phyloP scores from a whole-genome alignment of 805 yeast species.

The Kodamaea sagamina region DNA sequence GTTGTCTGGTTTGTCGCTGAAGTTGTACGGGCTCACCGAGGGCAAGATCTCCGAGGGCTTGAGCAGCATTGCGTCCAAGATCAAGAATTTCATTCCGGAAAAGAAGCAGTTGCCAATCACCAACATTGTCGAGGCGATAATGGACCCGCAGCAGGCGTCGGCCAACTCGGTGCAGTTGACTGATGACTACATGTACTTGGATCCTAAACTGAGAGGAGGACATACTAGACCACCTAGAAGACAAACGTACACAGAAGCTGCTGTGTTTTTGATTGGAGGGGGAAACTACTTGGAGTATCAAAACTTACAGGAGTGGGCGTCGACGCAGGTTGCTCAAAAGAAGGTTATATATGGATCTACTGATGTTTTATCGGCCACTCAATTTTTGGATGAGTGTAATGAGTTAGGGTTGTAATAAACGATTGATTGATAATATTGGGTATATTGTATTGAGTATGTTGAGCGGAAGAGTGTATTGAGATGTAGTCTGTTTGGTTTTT shows the following conservation, averaged over 20 bases:
- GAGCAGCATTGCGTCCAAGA: slow-evolving; percentile 83
- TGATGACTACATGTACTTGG: slow-evolving; percentile 87
- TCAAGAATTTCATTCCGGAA: slow-evolving; percentile 84
- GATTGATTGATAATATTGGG: no score
- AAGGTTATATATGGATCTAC: slow-evolving; percentile 87
- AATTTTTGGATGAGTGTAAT: slow-evolving; percentile 67
- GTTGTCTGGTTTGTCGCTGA: slow-evolving; percentile 73
- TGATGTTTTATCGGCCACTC: slow-evolving; percentile 66
- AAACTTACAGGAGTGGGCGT: slow-evolving; percentile 86
- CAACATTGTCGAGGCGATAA: slow-evolving; percentile 83
- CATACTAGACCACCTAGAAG: slow-evolving; percentile 87
- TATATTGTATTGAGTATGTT: no score
- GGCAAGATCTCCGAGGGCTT: slow-evolving; percentile 87
- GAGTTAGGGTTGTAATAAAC: slow-evolving; percentile 47
- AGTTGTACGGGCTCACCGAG: slow-evolving; percentile 78
- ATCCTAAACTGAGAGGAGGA: slow-evolving; percentile 89
- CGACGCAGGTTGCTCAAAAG: slow-evolving; percentile 28
- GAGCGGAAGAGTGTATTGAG: no score
- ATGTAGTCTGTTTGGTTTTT: no score
- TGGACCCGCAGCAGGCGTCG: slow-evolving; percentile 74
- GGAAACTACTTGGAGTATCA: slow-evolving; percentile 95
- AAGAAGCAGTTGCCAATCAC: slow-evolving; percentile 88
- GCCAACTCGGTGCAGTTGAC: slow-evolving; percentile 68
- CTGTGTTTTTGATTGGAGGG: slow-evolving; percentile 95
- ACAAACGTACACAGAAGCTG: slow-evolving; percentile 73